These are phyloP conservation scores for Larix kaempferi DNA, from an alignment of 75 land plant genomes.

Conservation along the genomic window DNA sequence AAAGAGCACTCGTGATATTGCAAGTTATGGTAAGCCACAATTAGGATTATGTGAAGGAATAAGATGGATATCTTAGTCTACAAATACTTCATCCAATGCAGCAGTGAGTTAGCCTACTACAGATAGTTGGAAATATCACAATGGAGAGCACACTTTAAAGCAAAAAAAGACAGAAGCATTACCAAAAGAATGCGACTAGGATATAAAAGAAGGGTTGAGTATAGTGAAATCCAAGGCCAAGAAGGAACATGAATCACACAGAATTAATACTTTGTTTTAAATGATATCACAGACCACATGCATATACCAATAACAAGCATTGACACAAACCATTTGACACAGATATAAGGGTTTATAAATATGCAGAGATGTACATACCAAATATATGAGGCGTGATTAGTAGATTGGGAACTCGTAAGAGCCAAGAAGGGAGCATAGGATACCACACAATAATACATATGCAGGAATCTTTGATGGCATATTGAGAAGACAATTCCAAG, in stretches of 20 bases:
- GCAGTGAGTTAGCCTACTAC: conserved; percentile 39
- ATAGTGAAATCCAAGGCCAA: conserved; percentile 62
- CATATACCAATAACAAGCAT: too few species aligned
- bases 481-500: too few species aligned
- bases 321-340: too few species aligned
- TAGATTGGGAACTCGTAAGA: too few species aligned
- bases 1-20: not conserved
- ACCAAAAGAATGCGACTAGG: conserved; percentile 91
- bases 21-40: not conserved
- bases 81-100: conserved; percentile 36
- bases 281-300: too few species aligned
- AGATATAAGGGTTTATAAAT: too few species aligned
- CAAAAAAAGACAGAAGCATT: conserved; percentile 56
- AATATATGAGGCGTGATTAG: too few species aligned
- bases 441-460: too few species aligned
- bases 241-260: conserved; percentile 59
- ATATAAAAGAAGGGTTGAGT: conserved; percentile 85
- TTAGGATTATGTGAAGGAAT: conserved; percentile 4
- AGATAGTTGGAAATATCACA: conserved; percentile 24
- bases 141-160: conserved; percentile 32
- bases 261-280: not conserved
- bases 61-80: conserved; percentile 13
- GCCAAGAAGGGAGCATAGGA: too few species aligned
- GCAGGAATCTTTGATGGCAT: too few species aligned
- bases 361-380: too few species aligned